Evolutionary conservation across 768 basidiomycete species (phyloP).

Genomic region (Boletus tomentosulus): DNA sequence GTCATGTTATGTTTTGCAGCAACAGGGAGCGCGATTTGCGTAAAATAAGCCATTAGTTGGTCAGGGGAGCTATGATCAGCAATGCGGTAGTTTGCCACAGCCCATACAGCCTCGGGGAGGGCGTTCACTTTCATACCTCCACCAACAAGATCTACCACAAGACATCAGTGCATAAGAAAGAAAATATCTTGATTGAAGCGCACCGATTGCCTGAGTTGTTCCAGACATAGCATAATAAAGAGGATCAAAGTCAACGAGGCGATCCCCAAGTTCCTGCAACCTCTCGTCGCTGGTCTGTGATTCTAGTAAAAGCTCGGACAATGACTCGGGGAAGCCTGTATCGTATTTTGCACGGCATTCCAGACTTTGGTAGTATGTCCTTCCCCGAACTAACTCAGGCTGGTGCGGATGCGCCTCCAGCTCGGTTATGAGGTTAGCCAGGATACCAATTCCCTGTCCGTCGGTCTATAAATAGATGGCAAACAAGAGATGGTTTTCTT

Average conservation of each 20-base stretch:
- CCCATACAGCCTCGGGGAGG: conserved; percentile 40
- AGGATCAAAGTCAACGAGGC: conserved; percentile 21
- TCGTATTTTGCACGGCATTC: conserved; percentile 41
- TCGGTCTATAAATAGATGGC: too few species aligned
- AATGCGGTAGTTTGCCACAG: conserved; percentile 33
- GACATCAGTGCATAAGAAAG: conserved; percentile 18
- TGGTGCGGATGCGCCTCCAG: conserved; percentile 41
- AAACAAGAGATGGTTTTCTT: not conserved
- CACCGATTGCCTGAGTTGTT: conserved; percentile 29
- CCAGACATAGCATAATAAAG: conserved; percentile 18
- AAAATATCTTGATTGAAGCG: not conserved
- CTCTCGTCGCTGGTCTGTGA: conserved; percentile 21
- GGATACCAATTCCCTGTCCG: not conserved
- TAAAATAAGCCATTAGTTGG: conserved; percentile 12
- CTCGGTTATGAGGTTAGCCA: conserved; percentile 40
- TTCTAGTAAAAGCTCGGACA: conserved; percentile 18
- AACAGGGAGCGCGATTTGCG: conserved; percentile 1
- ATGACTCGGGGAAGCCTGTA: conserved; percentile 27
- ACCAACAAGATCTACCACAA: conserved; percentile 37
- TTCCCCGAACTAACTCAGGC: not conserved
- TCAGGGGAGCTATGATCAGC: conserved; percentile 28
- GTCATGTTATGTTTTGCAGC: conserved; percentile 38
- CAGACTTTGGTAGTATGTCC: conserved; percentile 8
- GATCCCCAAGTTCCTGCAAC: conserved; percentile 11
- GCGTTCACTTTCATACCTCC: conserved; percentile 45